Evolutionary conservation across 2,329 filamentous ascomycete genomes (phyloP).

Genomic region (Fusarium pseudoanthophilum): DNA sequence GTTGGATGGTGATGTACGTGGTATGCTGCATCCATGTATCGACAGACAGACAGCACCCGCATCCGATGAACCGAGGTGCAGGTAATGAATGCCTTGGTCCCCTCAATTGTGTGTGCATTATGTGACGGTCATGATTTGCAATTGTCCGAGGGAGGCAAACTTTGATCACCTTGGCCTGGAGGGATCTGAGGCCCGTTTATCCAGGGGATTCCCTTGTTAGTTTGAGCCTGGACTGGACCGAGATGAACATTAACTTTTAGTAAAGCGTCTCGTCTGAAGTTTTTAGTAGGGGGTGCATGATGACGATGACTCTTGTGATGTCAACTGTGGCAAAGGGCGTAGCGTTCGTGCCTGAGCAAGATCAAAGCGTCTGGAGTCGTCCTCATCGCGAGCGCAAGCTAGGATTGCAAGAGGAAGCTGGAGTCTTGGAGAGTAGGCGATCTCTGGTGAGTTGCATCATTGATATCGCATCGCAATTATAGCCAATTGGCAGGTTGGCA

Average conservation of each 20-base stretch:
- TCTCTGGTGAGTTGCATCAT: slow-evolving; percentile 19
- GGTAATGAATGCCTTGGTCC: neutral
- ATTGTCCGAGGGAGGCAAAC: slow-evolving; percentile 6
- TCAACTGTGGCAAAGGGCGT: slow-evolving; percentile 19
- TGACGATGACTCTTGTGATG: slow-evolving; percentile 20
- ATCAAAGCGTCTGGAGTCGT: slow-evolving; percentile 23
- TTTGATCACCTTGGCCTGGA: neutral
- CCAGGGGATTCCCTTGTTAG: slow-evolving; percentile 22
- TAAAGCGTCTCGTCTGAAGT: neutral
- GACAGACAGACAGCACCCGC: neutral
- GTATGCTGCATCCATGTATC: neutral
- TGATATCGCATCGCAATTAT: slow-evolving; percentile 6
- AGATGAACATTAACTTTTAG: neutral
- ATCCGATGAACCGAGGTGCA: slow-evolving; percentile 23
- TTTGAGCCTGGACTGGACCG: neutral
- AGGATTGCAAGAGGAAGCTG: slow-evolving; percentile 2
- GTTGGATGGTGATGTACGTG: neutral
- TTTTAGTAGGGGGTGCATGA: slow-evolving; percentile 29
- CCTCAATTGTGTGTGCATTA: neutral
- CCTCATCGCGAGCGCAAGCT: neutral
- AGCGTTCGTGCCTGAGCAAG: slow-evolving; percentile 19
- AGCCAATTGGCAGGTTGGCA: slow-evolving; percentile 12
- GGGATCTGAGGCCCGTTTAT: slow-evolving; percentile 1
- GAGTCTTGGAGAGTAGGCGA: neutral
- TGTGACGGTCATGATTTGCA: slow-evolving; percentile 8